Percentiles rank a stretch among this genome's conserved stretches.
Evolutionary conservation across 2,329 filamentous ascomycete genomes (phyloP).

Genomic region (Verticillium klebahnii): DNA sequence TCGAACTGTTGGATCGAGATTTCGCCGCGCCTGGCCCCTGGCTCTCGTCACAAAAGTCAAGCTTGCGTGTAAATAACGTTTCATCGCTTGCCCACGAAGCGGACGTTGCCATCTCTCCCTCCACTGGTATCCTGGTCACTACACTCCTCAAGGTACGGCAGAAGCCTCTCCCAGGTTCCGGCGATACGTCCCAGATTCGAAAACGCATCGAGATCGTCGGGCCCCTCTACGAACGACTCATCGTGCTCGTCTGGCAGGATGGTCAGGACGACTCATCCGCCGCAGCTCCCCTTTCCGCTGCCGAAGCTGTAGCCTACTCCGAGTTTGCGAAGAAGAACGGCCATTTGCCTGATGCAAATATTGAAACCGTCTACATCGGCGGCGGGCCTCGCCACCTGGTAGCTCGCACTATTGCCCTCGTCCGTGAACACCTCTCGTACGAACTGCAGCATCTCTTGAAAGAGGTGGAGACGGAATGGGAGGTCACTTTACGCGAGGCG

Average conservation of each 20-base stretch:
- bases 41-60: neutral
- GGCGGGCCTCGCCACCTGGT: conserved; percentile 46
- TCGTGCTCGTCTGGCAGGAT: conserved; percentile 63
- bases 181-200: conserved; percentile 40
- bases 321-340: conserved; percentile 34
- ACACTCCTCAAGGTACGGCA: conserved; percentile 71
- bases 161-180: conserved; percentile 53
- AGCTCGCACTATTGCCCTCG: conserved; percentile 42
- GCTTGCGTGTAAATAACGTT: neutral
- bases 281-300: conserved; percentile 25
- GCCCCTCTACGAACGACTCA: conserved; percentile 59
- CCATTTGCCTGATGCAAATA: conserved; percentile 17
- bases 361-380: conserved; percentile 41
- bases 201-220: conserved; percentile 50
- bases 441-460: conserved; percentile 28
- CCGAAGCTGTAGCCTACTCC: conserved; percentile 39
- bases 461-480: conserved; percentile 36
- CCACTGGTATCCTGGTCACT: conserved; percentile 64
- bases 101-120: conserved; percentile 68
- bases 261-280: conserved; percentile 32
- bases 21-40: conserved; percentile 27
- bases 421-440: neutral
- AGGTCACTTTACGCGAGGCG: conserved; percentile 25
- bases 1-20: conserved; percentile 57
- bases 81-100: conserved; percentile 46